Evolutionary conservation across 2,329 filamentous ascomycete species (phyloP), one percentile per base, ranked within the genome.

Genomic region (Gaeumannomyces tritici): DNA sequence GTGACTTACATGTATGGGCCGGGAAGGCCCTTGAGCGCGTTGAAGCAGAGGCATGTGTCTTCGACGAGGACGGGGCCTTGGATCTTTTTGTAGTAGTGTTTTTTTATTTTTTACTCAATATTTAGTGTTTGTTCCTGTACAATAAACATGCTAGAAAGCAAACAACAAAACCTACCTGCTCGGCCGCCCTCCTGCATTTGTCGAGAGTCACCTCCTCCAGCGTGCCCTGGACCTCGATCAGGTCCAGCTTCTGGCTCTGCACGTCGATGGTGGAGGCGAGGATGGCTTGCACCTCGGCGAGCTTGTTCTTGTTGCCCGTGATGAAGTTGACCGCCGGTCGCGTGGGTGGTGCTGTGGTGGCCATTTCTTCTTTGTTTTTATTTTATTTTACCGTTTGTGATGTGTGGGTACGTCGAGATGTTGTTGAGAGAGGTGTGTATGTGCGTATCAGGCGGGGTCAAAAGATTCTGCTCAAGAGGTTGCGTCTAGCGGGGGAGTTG

Each of bases 241-340:
- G 79, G 71, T 98, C 92, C 33, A 97, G 76, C 47, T 84, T 80
- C 73, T 90, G 85, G 75, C 82, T 93, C 62, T 84, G 82, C 55
- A 99, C 82, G 66, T 88, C 80, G 67, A 97, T 89, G 8, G 83
- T 84, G 11, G 84, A 80, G 68, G 88, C 87, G 3, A 99, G 83
- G 69, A 99, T 97, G 24, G 89, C 88, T 74, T 90, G 87, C 67
- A 96, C 92, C 79, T 99, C 95, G 63, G 82, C 79, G 62, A 99
- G 83, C 79, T 99, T 99, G 79, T 96, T 96, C 71, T 88, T 86
- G 77, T 99, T 99, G 75, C 93, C 90, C 2, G 93, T 98, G 73
- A 99, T 96, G 79, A 99, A 99, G 76, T 96, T 93, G 67, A 99
- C 75, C 24, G 55, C 57, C 35, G 33, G 55, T 6, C 54, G 9